phyloP scores from a whole-genome alignment of 306 rosid species.

The Fragaria vesca region DNA sequence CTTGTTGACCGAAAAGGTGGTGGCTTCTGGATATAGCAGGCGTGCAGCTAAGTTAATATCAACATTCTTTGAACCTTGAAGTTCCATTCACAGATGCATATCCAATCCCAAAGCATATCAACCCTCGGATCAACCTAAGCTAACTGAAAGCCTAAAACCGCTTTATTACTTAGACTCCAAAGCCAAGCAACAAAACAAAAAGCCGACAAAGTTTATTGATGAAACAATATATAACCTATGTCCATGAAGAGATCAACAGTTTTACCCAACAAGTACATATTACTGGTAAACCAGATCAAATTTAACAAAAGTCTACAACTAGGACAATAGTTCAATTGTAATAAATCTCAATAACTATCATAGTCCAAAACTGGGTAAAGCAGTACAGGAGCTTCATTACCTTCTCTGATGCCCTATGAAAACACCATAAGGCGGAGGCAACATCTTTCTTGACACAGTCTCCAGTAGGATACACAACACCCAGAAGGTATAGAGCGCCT shows the following conservation, averaged over 20 bases:
- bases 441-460: constrained; percentile 78
- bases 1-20: too few relatives aligned
- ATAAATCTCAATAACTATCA: neutral
- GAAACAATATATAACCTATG: neutral
- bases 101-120: too few relatives aligned
- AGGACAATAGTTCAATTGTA: neutral
- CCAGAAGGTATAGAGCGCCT: constrained; percentile 91
- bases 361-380: neutral
- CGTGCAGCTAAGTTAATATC: too few relatives aligned
- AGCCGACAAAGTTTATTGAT: too few relatives aligned
- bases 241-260: neutral
- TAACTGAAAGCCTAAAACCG: too few relatives aligned
- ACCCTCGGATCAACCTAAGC: too few relatives aligned
- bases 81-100: too few relatives aligned
- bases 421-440: constrained; percentile 86
- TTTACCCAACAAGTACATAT: neutral
- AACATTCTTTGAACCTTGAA: too few relatives aligned
- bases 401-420: constrained; percentile 91
- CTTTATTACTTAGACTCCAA: too few relatives aligned
- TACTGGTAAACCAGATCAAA: neutral
- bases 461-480: constrained; percentile 80
- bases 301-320: neutral
- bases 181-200: too few relatives aligned
- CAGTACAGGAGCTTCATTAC: constrained; percentile 33
- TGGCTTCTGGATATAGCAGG: too few relatives aligned